Conservation (phyloP, 345 rosid species). For the Arabidopsis arenosa region DNA sequence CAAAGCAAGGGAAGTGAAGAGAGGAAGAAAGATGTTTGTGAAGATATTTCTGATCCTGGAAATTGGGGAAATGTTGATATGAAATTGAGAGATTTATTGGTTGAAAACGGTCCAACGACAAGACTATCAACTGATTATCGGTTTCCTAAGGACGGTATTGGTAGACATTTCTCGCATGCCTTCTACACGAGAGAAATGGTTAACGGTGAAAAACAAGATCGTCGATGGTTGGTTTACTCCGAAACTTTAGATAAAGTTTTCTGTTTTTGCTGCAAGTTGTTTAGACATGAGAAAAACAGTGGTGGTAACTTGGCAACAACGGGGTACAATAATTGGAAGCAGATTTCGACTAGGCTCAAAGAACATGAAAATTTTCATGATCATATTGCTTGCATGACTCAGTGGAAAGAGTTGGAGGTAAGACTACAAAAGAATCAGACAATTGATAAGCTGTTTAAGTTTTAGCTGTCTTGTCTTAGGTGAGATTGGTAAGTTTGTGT, state of each 20-base stretch:
- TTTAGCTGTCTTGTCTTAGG: not conserved
- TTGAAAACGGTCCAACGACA: not conserved
- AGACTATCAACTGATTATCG: not conserved
- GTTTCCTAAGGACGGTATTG: not conserved
- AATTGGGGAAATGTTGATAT: conserved; percentile 26
- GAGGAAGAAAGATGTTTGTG: not conserved
- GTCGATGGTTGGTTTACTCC: not conserved
- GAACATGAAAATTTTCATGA: not conserved
- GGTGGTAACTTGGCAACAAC: conserved; percentile 25
- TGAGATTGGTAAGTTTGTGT: not conserved
- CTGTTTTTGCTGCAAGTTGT: conserved; percentile 15
- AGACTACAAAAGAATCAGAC: conserved; percentile 16
- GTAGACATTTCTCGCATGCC: conserved; percentile 12
- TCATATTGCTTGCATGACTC: conserved; percentile 16
- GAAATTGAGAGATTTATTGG: conserved; percentile 16
- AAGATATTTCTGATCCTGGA: conserved; percentile 9
- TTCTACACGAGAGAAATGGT: conserved; percentile 11
- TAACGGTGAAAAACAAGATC: conserved; percentile 16
- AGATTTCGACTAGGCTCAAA: not conserved
- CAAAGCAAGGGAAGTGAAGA: not conserved
- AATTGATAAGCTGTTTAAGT: conserved; percentile 15
- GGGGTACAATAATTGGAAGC: conserved; percentile 17
- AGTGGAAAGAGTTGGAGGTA: conserved; percentile 14
- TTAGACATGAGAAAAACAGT: not conserved
- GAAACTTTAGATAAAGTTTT: not conserved